Evolutionary conservation across 345 rosid genomes (phyloP), one percentile per base, ranked within the genome.

Genomic region (Melastoma malabathricum): DNA sequence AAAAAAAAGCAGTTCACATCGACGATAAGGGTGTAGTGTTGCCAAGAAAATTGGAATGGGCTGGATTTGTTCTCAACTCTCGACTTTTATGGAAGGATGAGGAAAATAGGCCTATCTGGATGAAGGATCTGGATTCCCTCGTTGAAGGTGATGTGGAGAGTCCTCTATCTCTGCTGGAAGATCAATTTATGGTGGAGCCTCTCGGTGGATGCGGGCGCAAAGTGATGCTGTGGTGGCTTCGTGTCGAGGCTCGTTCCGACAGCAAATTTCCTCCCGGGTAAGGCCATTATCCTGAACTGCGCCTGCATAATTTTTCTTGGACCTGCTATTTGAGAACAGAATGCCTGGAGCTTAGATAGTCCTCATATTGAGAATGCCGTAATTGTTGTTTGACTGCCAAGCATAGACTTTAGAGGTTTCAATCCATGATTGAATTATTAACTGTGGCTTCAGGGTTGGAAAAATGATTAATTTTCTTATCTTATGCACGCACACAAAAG

Each of bases 231-330:
- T 93, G 99, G 99, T 93, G 99, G 99, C 86, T 93, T 55, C 97
- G 99, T 34, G 97, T 93, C 54, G 99, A 93, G 78, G 99, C 99
- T 59, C 95, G 95, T 13, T 74, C 83, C n/a, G 97, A 93, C 64
- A 93, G 99, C 87, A 88, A 83, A 66, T 93, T 85, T 57, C 97
- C 99, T 63, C 82, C 94, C 4, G 88, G 94, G 99, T 93, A 29
- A 70, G 79, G 60, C 53, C 66, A 43, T n/a, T 48, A 34, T 34
- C 41, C 12, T 34, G 41, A 8, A 34, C 41, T 34, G 12, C 12
- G 10, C 41, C 41, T 5, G 41, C 12, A 8, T 34, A 34, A 34
- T 34, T 34, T 34, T 9, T 34, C 41, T 34, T 6, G 6, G 41
- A 34, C 41, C 41, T 34, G 12, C 41, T 34, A 34, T 34, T 34